Percentiles rank a stretch among this genome's conserved stretches.
Conservation (phyloP, 495 filamentous ascomycete species). For the Tirmania nivea region DNA sequence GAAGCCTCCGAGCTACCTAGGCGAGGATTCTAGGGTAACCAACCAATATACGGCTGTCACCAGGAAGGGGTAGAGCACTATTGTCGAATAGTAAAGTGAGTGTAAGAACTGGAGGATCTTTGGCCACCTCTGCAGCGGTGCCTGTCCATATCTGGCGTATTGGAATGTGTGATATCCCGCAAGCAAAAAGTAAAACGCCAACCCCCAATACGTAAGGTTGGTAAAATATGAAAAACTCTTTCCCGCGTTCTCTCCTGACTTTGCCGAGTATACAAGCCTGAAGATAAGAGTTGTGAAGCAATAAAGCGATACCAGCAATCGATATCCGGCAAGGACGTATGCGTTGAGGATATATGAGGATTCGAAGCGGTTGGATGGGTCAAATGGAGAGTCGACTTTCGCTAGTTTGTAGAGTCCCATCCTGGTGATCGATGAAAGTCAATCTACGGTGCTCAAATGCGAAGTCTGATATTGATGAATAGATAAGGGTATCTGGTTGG, state of each 20-base stretch:
- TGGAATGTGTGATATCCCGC: slow-evolving; percentile 40
- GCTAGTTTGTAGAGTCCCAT: background rate
- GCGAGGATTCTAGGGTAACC: background rate
- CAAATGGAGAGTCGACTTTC: slow-evolving; percentile 21
- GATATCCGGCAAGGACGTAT: slow-evolving; percentile 31
- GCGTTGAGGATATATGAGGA: slow-evolving; percentile 63
- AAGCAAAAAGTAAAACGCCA: slow-evolving; percentile 54
- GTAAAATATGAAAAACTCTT: slow-evolving; percentile 64
- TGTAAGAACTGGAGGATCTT: slow-evolving; percentile 42
- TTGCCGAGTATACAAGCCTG: slow-evolving; percentile 30
- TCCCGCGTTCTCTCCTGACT: slow-evolving; percentile 15
- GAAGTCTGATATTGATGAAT: no score
- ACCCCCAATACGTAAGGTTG: slow-evolving; percentile 53
- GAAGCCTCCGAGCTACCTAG: no score
- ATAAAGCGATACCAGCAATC: slow-evolving; percentile 44
- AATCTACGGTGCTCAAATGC: no score
- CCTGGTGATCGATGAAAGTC: background rate
- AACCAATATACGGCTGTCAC: slow-evolving; percentile 45
- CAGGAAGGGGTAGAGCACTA: slow-evolving; percentile 47
- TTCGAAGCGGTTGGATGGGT: slow-evolving; percentile 40
- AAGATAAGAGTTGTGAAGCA: slow-evolving; percentile 41
- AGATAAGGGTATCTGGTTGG: no score
- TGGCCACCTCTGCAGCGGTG: slow-evolving; percentile 37
- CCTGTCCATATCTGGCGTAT: slow-evolving; percentile 36
- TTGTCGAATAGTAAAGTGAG: slow-evolving; percentile 39